Base-by-base conservation (phyloP, 306 rosid species). In the Begonia masoniana region DNA sequence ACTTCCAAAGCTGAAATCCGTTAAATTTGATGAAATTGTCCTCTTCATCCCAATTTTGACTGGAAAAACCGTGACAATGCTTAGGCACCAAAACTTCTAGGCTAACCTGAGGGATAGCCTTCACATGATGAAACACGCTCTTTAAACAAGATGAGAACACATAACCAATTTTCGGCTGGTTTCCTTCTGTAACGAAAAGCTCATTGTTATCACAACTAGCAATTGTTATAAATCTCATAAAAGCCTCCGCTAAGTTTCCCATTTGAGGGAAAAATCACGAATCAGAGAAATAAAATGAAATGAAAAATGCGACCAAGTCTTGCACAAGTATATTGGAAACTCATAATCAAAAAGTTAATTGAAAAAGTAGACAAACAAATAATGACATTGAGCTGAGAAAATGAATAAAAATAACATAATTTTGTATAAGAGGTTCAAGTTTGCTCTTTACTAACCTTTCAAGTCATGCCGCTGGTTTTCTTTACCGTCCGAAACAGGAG, bases 111-210 rank as follows among this genome's bases (percentile, higher is more conserved):
- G 62, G 60, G 42, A 50, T 46, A 70, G 59, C 63, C 68, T 79
- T 85, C 77, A 91, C 62, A 57, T 71, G 78, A 51, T 73, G 71
- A 57, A 80, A 73, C 61, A 83, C 78, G 71, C 92, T 91, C 77
- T 78, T 76, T 65, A 82, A 75, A 39, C 72, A 57, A 57, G 63
- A 42, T 16, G 66, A 65, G 56, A 57, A 58, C 52, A 54, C 54
- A 69, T 55, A 39, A 54, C 55, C 55, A 57, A 56, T 54, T 54
- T 68, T 64, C 41, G 64, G 46, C 58, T 51, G 57, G 46, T 64
- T 67, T 65, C 52, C 75, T 62, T 59, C 79, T 58, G 59, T 72
- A 60, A 61, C 41, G 57, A 58, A 47, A 43, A 57, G 62, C 53
- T 58, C 61, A 68, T 58, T 69, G 58, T 68, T 75, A 74, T 66